Evolutionary conservation across 1,139 yeast species (phyloP).

Genomic region (Wickerhamomyces sp.): DNA sequence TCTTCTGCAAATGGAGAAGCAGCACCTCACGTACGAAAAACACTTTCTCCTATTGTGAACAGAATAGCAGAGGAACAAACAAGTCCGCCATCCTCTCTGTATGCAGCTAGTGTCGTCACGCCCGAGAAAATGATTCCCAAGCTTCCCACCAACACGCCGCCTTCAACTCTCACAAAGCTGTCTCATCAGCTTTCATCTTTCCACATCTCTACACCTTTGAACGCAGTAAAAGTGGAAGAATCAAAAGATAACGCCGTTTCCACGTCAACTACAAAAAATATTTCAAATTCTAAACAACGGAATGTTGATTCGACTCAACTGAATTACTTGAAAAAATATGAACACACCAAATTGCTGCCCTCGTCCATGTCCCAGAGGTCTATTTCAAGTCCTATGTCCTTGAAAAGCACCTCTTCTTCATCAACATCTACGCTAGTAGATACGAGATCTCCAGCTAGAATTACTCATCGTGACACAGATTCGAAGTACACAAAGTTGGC

Average conservation of each 20-base stretch:
- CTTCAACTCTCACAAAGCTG: conserved; percentile 13
- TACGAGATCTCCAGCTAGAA: background rate
- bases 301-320: background rate
- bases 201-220: background rate
- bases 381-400: background rate
- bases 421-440: background rate
- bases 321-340: no score
- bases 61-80: conserved; percentile 1
- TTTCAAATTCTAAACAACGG: background rate
- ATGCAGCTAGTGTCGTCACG: no score
- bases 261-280: background rate
- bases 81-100: background rate
- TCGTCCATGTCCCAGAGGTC: no score
- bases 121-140: no score
- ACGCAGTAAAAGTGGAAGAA: background rate
- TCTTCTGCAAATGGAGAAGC: no score
- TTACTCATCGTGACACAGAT: background rate
- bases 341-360: no score
- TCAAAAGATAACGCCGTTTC: background rate
- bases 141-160: conserved; percentile 5
- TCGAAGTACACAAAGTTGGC: background rate
- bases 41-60: conserved; percentile 6
- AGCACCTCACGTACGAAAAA: background rate
- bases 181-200: conserved; percentile 7
- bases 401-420: no score